Evolutionary conservation across 2,329 filamentous ascomycete species (phyloP).

Genomic region (Stylonectria norvegica): DNA sequence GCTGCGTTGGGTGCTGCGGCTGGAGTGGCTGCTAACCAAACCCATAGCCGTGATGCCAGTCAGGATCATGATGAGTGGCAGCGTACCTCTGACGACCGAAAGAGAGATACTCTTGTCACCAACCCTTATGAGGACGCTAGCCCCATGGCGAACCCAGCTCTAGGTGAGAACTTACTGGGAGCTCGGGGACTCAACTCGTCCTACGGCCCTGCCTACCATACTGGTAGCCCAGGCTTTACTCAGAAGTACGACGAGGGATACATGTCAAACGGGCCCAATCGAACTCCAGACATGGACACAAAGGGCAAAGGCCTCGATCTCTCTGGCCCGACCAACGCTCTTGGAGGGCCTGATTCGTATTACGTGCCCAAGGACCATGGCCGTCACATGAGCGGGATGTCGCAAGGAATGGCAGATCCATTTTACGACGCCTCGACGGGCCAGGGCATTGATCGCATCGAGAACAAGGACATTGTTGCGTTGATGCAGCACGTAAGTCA

Average conservation of each 20-base stretch:
- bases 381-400: slow-evolving; percentile 81
- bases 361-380: slow-evolving; percentile 53
- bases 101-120: slow-evolving; percentile 63
- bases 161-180: slow-evolving; percentile 49
- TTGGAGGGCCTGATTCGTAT: slow-evolving; percentile 61
- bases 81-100: slow-evolving; percentile 58
- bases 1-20: slow-evolving; percentile 52
- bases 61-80: slow-evolving; percentile 64
- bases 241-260: slow-evolving; percentile 82
- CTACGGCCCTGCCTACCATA: slow-evolving; percentile 46
- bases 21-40: slow-evolving; percentile 35
- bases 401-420: slow-evolving; percentile 84
- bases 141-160: slow-evolving; percentile 54
- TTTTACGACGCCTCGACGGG: slow-evolving; percentile 89
- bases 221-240: slow-evolving; percentile 55
- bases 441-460: slow-evolving; percentile 82
- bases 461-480: slow-evolving; percentile 94
- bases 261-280: slow-evolving; percentile 68
- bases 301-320: slow-evolving; percentile 57
- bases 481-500: slow-evolving; percentile 86
- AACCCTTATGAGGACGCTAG: slow-evolving; percentile 66
- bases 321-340: slow-evolving; percentile 47
- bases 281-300: slow-evolving; percentile 49
- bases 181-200: slow-evolving; percentile 35
- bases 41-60: slow-evolving; percentile 51